Evolutionary conservation across 2,329 filamentous ascomycete genomes (phyloP).

Genomic region (Fusarium sp.): DNA sequence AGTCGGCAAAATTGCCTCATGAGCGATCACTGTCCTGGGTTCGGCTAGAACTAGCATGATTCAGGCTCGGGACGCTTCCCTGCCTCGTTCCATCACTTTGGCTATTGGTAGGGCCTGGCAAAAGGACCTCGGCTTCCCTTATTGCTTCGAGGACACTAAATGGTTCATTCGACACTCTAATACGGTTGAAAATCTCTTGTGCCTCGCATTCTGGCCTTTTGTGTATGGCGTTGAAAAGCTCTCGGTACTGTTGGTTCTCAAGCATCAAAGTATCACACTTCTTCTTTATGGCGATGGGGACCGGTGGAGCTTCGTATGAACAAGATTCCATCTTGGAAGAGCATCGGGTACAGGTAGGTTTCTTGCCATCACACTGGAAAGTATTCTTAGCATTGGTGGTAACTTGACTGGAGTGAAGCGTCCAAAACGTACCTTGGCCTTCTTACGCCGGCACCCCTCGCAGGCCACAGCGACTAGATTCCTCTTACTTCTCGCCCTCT

Average conservation of each 20-base stretch:
- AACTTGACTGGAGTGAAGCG: neutral
- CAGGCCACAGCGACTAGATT: constrained; percentile 19
- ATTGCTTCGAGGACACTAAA: constrained; percentile 6
- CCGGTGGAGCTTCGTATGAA: constrained; percentile 2
- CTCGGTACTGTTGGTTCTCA: constrained; percentile 26
- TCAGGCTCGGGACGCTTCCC: neutral
- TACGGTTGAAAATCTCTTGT: constrained; percentile 13
- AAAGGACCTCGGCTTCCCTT: constrained; percentile 15
- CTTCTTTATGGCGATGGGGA: constrained; percentile 17
- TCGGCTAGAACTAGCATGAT: constrained; percentile 1
- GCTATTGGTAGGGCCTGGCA: neutral
- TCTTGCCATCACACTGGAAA: constrained; percentile 20
- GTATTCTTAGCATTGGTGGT: neutral
- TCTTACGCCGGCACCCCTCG: constrained; percentile 23
- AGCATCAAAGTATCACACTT: constrained; percentile 16
- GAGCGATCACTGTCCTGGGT: neutral
- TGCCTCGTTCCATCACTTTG: neutral
- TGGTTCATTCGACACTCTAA: constrained; percentile 11
- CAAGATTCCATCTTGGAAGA: constrained; percentile 12
- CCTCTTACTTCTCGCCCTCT: constrained; percentile 1
- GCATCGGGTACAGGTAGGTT: constrained; percentile 19
- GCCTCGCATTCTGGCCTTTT: constrained; percentile 16
- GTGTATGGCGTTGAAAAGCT: constrained; percentile 20
- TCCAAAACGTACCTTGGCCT: constrained; percentile 8
- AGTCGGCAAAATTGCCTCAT: neutral